Conservation (phyloP, 768 basidiomycete species). For the Lentinula edodes region DNA sequence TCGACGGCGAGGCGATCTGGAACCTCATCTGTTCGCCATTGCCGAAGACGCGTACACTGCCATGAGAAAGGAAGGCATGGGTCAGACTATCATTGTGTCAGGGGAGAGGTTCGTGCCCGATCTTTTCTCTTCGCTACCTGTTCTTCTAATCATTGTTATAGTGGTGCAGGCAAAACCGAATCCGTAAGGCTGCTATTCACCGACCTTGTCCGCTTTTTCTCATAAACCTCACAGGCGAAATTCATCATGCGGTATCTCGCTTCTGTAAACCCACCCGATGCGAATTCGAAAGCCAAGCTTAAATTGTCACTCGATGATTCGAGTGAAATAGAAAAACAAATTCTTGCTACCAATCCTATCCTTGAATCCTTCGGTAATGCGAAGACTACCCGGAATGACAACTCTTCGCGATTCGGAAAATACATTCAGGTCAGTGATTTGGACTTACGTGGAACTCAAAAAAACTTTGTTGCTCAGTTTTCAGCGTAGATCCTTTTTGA, state of each 20-base stretch:
- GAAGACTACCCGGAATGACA: constrained; percentile 98
- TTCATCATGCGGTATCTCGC: constrained; percentile 99
- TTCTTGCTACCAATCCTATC: constrained; percentile 98
- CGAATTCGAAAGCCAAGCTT: constrained; percentile 51
- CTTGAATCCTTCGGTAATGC: constrained; percentile 99
- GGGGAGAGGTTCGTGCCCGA: constrained; percentile 76
- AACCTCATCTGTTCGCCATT: constrained; percentile 97
- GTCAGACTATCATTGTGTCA: constrained; percentile 98
- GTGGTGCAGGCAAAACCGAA: constrained; percentile 99
- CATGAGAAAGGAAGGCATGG: constrained; percentile 89
- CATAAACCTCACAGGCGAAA: constrained; percentile 59
- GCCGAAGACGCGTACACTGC: constrained; percentile 98
- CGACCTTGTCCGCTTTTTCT: background rate
- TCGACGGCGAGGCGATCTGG: constrained; percentile 86
- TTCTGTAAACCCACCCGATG: constrained; percentile 83
- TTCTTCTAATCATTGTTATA: constrained; percentile 22
- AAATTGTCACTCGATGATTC: constrained; percentile 79
- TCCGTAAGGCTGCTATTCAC: constrained; percentile 49
- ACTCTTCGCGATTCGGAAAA: constrained; percentile 98
- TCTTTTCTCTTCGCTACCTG: constrained; percentile 4
- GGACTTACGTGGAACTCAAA: background rate
- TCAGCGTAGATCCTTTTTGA: constrained; percentile 85
- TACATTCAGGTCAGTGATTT: constrained; percentile 82
- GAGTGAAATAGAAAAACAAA: constrained; percentile 95
- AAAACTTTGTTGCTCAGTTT: constrained; percentile 5